Base-by-base conservation (phyloP, 1,139 yeast species). In the Pichia sp. region DNA sequence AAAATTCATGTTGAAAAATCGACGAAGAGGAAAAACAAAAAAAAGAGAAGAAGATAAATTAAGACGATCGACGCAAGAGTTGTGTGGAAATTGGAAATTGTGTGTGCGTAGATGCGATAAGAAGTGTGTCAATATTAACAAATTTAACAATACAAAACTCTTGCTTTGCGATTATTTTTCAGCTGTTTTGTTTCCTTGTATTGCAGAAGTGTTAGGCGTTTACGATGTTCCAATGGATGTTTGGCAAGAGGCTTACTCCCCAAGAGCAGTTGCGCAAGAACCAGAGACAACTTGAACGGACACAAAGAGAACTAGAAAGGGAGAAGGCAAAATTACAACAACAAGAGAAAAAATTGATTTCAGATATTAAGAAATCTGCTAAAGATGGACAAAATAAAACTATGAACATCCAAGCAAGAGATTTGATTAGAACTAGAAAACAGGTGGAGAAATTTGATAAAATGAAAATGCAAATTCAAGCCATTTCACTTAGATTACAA, bases 401-500 rank as follows among this genome's bases (percentile, higher is more conserved):
- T 42, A 91, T 96, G 52, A 90, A 88, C 71, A 87, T 95, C 41
- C 96, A 93, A 73, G 98, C 98, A 31, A 88, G 89, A 68, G 99
- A 95, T 67, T 76, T 93, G 55, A 90, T 93, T 28, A 76, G 99
- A 55, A 93, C 99, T 2, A 79, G 91, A 63, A 80, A 76, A 54
- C 68, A 67, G 48, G 81, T 90, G 56, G 85, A 83, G 60, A 93
- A 93, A 72, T 95, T 93, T 71, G 88, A 88, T 65, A 84, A 85
- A 56, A 93, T 93, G 97, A 87, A 86, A 70, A 91, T 96, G 3
- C 98, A 91, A 70, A 71, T 93, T 53, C 99, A 95, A 70, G 97
- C 98, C 1, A 91, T 93, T 50, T 84, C 95, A 33, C 75, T 93
- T 58, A 74, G 99, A 55, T 86, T 93, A 57, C 98, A 93, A 55